A percentile compares a stretch with the other conserved stretches of the same genome.
phyloP scores from a whole-genome alignment of 1,139 yeast genomes.

The Geotrichum candidum region DNA sequence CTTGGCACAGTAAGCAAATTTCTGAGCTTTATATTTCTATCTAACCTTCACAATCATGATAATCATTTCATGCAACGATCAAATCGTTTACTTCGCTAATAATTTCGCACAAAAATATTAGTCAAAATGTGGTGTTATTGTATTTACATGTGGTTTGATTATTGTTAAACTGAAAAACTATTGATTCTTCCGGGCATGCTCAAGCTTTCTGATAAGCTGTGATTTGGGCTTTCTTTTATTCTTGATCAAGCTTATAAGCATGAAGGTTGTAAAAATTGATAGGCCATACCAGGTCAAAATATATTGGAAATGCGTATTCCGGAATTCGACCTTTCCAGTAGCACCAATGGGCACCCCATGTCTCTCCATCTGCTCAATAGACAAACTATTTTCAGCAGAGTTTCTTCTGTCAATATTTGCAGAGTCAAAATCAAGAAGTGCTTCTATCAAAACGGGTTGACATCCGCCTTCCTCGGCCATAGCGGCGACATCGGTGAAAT shows the following conservation, averaged over 20 bases:
- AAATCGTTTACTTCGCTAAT: too few species aligned
- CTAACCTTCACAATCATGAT: too few species aligned
- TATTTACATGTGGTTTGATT: neutral
- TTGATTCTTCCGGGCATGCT: conserved; percentile 24
- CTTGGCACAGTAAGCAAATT: too few species aligned
- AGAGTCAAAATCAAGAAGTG: conserved; percentile 49
- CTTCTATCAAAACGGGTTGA: conserved; percentile 73
- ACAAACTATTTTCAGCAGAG: conserved; percentile 27
- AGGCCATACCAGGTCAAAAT: conserved; percentile 93
- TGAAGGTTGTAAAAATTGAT: conserved; percentile 60
- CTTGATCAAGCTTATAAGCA: conserved; percentile 50
- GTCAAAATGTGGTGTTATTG: neutral
- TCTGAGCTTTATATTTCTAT: too few species aligned
- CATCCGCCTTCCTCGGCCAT: conserved; percentile 69
- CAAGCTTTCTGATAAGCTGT: conserved; percentile 22
- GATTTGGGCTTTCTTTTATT: conserved; percentile 23
- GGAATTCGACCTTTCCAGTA: conserved; percentile 67
- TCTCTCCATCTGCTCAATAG: conserved; percentile 38
- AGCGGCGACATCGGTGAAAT: conserved; percentile 70
- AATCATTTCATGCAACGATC: too few species aligned
- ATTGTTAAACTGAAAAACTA: neutral
- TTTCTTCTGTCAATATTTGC: conserved; percentile 42
- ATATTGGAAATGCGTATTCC: conserved; percentile 89
- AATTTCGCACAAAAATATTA: too few species aligned
- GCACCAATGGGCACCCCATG: conserved; percentile 92